phyloP scores from a whole-genome alignment of 176 grass and related monocot genomes.

The Oryza glumipatula region DNA sequence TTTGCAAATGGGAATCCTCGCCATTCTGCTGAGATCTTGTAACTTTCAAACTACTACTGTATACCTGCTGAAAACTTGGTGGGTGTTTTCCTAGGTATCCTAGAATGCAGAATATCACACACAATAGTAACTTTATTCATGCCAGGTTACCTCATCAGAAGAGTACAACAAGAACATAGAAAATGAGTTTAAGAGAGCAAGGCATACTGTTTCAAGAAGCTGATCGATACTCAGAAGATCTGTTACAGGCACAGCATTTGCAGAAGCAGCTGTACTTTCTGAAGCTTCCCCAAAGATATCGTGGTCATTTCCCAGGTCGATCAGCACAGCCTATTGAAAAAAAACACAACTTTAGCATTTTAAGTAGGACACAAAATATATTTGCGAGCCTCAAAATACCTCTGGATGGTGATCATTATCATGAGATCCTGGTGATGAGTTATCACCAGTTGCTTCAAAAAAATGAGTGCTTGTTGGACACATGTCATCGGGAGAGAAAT shows the following conservation, averaged over 20 bases:
- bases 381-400: slow-evolving; percentile 28
- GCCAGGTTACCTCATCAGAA: slow-evolving; percentile 18
- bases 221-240: slow-evolving; percentile 87
- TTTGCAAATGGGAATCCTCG: background rate
- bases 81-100: slow-evolving; percentile 26
- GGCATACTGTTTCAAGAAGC: slow-evolving; percentile 87
- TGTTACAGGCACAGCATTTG: slow-evolving; percentile 43
- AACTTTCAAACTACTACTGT: background rate
- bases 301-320: slow-evolving; percentile 58
- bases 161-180: slow-evolving; percentile 23
- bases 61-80: slow-evolving; percentile 4
- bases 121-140: background rate
- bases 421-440: slow-evolving; percentile 50
- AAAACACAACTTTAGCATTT: background rate
- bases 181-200: background rate
- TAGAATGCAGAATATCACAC: background rate
- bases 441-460: slow-evolving; percentile 52
- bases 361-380: slow-evolving; percentile 29
- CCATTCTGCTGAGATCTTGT: background rate
- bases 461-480: slow-evolving; percentile 77
- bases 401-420: slow-evolving; percentile 56
- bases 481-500: slow-evolving; percentile 93
- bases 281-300: slow-evolving; percentile 82
- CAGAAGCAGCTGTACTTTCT: slow-evolving; percentile 55
- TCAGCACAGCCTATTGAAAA: slow-evolving; percentile 50